phyloP scores from a whole-genome alignment of 805 yeast species.

The Trichomonascus vanleenenianus region DNA sequence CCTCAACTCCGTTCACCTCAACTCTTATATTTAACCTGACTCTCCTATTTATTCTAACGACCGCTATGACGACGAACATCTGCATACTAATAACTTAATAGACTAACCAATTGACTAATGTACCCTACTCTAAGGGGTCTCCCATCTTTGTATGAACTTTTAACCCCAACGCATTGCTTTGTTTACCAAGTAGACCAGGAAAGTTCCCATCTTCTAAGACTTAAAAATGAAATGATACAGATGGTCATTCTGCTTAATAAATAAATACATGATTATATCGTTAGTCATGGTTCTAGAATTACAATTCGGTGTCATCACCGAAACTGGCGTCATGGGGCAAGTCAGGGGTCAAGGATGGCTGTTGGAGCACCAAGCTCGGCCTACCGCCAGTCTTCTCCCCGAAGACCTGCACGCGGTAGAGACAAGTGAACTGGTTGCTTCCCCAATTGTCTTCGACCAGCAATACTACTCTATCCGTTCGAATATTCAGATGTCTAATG shows the following conservation, averaged over 20 bases:
- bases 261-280: background rate
- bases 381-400: constrained; percentile 12
- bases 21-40: constrained; percentile 11
- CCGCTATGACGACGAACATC: too few relatives aligned
- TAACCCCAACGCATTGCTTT: too few relatives aligned
- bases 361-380: too few relatives aligned
- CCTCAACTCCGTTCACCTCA: constrained; percentile 14
- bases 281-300: background rate
- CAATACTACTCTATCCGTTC: constrained; percentile 18
- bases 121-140: too few relatives aligned
- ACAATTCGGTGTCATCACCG: constrained; percentile 6
- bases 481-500: constrained; percentile 8
- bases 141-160: too few relatives aligned
- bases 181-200: too few relatives aligned
- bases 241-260: too few relatives aligned
- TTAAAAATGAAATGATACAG: too few relatives aligned
- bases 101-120: too few relatives aligned
- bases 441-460: constrained; percentile 28
- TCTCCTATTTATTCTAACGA: background rate
- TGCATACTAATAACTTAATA: too few relatives aligned
- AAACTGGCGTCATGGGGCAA: constrained; percentile 1
- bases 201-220: too few relatives aligned
- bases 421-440: constrained; percentile 23
- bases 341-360: too few relatives aligned
- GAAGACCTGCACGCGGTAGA: constrained; percentile 25